phyloP scores from a whole-genome alignment of 306 rosid genomes.

The Rosa lucieae region DNA sequence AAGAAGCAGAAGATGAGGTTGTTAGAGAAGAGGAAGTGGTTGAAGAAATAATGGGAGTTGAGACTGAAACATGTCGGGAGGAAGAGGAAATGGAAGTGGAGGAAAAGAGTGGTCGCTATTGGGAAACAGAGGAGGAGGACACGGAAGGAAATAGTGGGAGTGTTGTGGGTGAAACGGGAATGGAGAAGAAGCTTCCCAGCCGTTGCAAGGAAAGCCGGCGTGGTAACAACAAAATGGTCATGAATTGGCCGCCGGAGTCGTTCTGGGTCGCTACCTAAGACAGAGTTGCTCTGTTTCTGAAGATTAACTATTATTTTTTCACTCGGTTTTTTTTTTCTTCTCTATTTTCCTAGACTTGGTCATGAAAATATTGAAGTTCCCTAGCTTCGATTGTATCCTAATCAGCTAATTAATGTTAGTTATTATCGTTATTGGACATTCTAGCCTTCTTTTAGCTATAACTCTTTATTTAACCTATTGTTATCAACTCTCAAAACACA shows the following conservation, averaged over 20 bases:
- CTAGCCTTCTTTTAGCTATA: slow-evolving; percentile 21
- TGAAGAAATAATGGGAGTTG: not conserved
- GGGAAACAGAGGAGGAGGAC: slow-evolving; percentile 13
- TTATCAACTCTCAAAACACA: not conserved
- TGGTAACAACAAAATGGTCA: slow-evolving; percentile 31
- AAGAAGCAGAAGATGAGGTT: slow-evolving; percentile 17
- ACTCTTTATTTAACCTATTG: not conserved
- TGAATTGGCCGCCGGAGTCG: slow-evolving; percentile 44
- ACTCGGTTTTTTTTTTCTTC: slow-evolving; percentile 5
- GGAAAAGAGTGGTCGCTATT: not conserved
- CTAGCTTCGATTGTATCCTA: slow-evolving; percentile 25
- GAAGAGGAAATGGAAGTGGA: slow-evolving; percentile 13
- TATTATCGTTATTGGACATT: slow-evolving; percentile 49
- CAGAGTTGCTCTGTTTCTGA: slow-evolving; percentile 9
- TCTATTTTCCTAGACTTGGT: slow-evolving; percentile 10
- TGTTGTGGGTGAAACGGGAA: slow-evolving; percentile 42
- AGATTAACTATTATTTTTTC: slow-evolving; percentile 19
- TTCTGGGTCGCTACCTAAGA: slow-evolving; percentile 35
- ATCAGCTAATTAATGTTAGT: slow-evolving; percentile 62
- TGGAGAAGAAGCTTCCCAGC: slow-evolving; percentile 41
- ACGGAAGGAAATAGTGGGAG: slow-evolving; percentile 9
- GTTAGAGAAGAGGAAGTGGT: not conserved
- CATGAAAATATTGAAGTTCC: slow-evolving; percentile 28
- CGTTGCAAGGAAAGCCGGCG: slow-evolving; percentile 67
- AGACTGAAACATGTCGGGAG: not conserved